Percentiles rank a stretch among this genome's conserved stretches.
phyloP scores from a whole-genome alignment of 352 stramenopile species.

The Peronosclerospora sorghi region DNA sequence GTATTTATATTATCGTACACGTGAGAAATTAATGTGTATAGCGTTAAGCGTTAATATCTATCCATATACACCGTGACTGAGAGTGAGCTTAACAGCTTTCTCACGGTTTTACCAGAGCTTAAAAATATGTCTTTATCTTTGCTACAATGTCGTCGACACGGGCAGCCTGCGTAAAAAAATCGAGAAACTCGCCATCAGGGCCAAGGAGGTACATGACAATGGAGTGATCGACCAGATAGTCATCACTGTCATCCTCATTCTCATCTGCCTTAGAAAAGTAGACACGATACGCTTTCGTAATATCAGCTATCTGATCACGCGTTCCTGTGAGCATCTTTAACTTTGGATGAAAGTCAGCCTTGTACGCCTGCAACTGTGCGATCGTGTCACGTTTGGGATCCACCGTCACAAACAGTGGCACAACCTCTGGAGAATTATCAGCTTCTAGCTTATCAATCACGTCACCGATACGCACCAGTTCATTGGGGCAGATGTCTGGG shows the following conservation, averaged over 20 bases:
- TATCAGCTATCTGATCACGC: slow-evolving; percentile 91
- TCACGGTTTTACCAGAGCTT: no score
- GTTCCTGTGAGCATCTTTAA: slow-evolving; percentile 89
- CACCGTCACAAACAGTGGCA: slow-evolving; percentile 96
- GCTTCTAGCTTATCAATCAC: slow-evolving; percentile 87
- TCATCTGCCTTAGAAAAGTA: slow-evolving; percentile 96
- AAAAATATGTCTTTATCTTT: slow-evolving; percentile 85
- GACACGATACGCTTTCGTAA: slow-evolving; percentile 97
- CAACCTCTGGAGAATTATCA: slow-evolving; percentile 49
- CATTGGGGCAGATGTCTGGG: slow-evolving; percentile 98
- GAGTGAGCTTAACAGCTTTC: no score
- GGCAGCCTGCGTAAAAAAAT: slow-evolving; percentile 98
- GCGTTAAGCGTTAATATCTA: no score
- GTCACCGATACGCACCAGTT: slow-evolving; percentile 96
- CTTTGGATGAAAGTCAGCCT: slow-evolving; percentile 81
- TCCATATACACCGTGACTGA: no score
- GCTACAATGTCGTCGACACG: slow-evolving; percentile 89
- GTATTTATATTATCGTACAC: no score
- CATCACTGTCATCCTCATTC: slow-evolving; percentile 92
- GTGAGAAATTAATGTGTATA: no score
- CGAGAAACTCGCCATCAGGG: slow-evolving; percentile 93
- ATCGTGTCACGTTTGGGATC: slow-evolving; percentile 96
- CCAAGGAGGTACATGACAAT: slow-evolving; percentile 99
- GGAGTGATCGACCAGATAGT: slow-evolving; percentile 99
- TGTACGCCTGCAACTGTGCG: slow-evolving; percentile 92